Conservation (phyloP, 305 asterid genomes). For the Fraxinus dipetala region DNA sequence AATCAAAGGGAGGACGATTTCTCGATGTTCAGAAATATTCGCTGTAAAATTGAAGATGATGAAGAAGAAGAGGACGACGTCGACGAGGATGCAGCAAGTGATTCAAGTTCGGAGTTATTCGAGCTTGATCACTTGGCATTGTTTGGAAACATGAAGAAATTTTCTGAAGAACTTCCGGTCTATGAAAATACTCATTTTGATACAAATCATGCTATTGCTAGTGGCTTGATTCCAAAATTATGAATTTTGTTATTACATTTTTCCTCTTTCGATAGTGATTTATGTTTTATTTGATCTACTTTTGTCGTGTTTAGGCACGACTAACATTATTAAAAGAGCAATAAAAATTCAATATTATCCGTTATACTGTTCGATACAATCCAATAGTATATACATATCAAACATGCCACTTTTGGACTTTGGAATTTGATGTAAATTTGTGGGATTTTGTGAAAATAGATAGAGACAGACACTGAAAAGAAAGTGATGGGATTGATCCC, state of each 20-base stretch:
- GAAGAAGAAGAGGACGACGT: slow-evolving; percentile 28
- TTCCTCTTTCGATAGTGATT: neutral
- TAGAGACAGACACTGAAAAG: slow-evolving; percentile 30
- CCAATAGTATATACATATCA: neutral
- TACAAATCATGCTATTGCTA: slow-evolving; percentile 37
- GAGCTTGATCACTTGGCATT: slow-evolving; percentile 58
- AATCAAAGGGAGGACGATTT: slow-evolving; percentile 8
- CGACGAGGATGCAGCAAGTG: slow-evolving; percentile 44
- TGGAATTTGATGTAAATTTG: slow-evolving; percentile 8
- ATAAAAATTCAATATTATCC: neutral
- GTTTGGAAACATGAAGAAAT: slow-evolving; percentile 33
- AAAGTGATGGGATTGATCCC: slow-evolving; percentile 27
- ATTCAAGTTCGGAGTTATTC: slow-evolving; percentile 73
- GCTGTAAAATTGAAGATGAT: neutral
- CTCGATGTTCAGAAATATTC: neutral
- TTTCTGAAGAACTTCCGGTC: slow-evolving; percentile 69
- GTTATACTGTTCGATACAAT: neutral
- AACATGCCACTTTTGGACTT: neutral
- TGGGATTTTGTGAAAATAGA: neutral
- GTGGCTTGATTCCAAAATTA: slow-evolving; percentile 36
- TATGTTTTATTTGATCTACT: neutral
- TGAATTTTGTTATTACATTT: neutral
- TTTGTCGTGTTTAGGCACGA: slow-evolving; percentile 13
- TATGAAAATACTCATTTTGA: slow-evolving; percentile 59
- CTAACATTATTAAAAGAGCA: neutral